Conservation (phyloP, 2,329 filamentous ascomycete species). For the Colletotrichum sp. region DNA sequence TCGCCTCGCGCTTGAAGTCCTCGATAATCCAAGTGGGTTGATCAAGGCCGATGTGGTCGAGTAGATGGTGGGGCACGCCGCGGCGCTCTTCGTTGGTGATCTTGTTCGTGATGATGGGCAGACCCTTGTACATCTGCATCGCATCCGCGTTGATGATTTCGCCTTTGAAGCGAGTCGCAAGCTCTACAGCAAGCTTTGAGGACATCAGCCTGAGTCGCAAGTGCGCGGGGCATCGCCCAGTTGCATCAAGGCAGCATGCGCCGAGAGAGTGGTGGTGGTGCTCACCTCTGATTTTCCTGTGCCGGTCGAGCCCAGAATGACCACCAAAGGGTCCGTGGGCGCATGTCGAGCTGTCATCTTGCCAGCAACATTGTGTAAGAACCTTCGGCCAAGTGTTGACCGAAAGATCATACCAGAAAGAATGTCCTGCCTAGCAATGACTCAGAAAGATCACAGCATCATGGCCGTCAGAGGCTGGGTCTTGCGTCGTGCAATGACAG, state of each 20-base stretch:
- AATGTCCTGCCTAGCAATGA: neutral
- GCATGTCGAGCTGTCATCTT: constrained; percentile 25
- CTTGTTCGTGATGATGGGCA: constrained; percentile 96
- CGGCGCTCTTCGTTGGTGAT: constrained; percentile 76
- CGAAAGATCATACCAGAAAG: constrained; percentile 15
- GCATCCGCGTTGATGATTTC: constrained; percentile 98
- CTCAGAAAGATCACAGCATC: constrained; percentile 1
- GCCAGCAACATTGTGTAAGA: constrained; percentile 29
- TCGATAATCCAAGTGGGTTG: constrained; percentile 86
- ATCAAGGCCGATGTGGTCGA: constrained; percentile 77
- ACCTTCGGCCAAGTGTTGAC: constrained; percentile 2
- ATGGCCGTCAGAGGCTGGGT: neutral
- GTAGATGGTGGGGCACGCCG: constrained; percentile 85
- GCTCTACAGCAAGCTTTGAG: constrained; percentile 80
- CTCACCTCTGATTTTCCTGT: constrained; percentile 91
- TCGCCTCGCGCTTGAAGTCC: constrained; percentile 74
- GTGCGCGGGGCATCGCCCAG: neutral
- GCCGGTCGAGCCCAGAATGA: constrained; percentile 87
- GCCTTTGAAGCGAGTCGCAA: constrained; percentile 83
- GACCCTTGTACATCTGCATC: constrained; percentile 93
- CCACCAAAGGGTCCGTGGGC: constrained; percentile 69
- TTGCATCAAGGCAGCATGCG: neutral
- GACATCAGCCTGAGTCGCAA: neutral
- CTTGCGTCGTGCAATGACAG: neutral
- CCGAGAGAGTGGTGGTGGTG: neutral